These are phyloP conservation scores for Fusarium dimerum DNA, from an alignment of 2,329 filamentous ascomycete species.

Conservation along the genomic window DNA sequence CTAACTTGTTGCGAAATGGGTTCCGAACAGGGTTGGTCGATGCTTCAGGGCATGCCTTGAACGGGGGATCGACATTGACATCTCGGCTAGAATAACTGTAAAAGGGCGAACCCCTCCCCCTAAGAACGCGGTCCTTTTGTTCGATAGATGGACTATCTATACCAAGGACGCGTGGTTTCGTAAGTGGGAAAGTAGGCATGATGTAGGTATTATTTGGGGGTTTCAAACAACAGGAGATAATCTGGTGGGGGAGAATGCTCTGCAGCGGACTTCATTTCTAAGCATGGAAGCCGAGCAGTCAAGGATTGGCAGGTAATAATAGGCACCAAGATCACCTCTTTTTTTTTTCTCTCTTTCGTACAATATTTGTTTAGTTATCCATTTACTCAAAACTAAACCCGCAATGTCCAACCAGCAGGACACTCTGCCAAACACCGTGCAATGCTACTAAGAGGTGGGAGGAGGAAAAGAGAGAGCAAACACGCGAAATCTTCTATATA, in stretches of 20 bases:
- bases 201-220: not conserved
- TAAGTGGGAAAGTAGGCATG: not conserved
- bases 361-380: too few relatives aligned
- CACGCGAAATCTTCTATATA: too few relatives aligned
- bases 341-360: too few relatives aligned
- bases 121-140: not conserved
- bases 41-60: not conserved
- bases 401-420: too few relatives aligned
- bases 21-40: not conserved
- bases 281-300: too few relatives aligned
- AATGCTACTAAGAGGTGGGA: not conserved
- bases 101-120: too few relatives aligned
- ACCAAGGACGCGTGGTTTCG: not conserved
- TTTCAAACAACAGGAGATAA: not conserved
- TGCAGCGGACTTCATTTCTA: too few relatives aligned
- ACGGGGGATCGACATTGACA: not conserved
- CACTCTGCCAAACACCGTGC: not conserved
- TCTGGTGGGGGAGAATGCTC: too few relatives aligned
- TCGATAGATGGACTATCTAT: not conserved
- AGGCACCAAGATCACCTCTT: too few relatives aligned
- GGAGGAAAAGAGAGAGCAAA: not conserved
- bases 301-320: too few relatives aligned
- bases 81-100: not conserved
- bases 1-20: not conserved
- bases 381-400: too few relatives aligned